phyloP scores from a whole-genome alignment of 2,329 filamentous ascomycete genomes.

The Venturia aucupariae region DNA sequence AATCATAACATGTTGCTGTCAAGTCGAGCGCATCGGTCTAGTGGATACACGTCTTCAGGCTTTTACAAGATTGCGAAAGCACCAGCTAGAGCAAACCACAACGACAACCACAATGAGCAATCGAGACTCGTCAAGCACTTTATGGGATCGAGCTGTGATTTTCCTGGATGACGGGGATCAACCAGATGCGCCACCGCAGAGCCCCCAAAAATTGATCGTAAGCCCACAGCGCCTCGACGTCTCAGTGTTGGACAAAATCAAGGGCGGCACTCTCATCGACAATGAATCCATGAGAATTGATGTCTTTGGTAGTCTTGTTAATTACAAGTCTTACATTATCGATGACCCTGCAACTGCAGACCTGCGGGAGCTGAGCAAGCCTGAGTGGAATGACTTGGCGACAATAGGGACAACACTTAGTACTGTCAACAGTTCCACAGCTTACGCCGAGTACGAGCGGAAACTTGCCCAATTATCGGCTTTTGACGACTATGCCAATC shows the following conservation, averaged over 20 bases:
- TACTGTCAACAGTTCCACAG: neutral
- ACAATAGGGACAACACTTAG: neutral
- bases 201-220: neutral
- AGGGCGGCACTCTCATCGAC: neutral
- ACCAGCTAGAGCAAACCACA: neutral
- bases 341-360: neutral
- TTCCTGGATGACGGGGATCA: neutral
- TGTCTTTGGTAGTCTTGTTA: neutral
- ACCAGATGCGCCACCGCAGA: neutral
- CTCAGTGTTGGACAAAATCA: neutral
- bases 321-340: neutral
- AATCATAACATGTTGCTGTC: neutral
- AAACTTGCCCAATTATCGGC: neutral
- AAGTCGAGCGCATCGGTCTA: no score
- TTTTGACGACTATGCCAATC: neutral
- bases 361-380: neutral
- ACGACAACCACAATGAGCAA: neutral
- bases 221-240: neutral
- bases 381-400: neutral
- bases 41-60: neutral
- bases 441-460: neutral
- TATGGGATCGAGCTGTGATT: neutral
- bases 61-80: neutral
- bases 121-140: neutral
- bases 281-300: neutral